Evolutionary conservation across 2,329 filamentous ascomycete species (phyloP).

Genomic region (Clarireedia homoeocarpa): DNA sequence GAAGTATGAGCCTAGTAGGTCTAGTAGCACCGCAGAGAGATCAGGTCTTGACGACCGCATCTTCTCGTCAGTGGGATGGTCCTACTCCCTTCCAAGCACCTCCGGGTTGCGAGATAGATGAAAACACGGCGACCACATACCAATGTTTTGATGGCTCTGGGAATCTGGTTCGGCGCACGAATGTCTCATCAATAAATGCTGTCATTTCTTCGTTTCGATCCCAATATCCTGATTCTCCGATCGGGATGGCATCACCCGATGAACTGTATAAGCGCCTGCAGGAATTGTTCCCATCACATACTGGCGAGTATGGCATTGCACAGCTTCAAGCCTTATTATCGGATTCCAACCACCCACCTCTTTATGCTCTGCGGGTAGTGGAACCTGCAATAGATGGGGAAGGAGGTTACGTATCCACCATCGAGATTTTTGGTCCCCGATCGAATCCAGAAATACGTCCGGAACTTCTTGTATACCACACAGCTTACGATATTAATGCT

Average conservation of each 20-base stretch:
- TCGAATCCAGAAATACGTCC: too few species aligned
- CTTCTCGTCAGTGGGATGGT: not conserved
- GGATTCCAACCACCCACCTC: too few species aligned
- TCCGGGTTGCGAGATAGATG: too few species aligned
- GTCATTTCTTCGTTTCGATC: not conserved
- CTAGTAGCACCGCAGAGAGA: not conserved
- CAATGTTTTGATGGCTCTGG: not conserved
- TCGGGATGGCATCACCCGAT: not conserved
- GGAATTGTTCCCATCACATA: not conserved
- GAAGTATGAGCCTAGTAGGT: not conserved
- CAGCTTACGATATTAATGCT: too few species aligned
- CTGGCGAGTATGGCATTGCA: not conserved
- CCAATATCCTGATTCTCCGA: not conserved
- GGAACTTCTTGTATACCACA: too few species aligned
- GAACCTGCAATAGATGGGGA: too few species aligned
- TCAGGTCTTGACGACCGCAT: not conserved
- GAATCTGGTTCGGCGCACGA: not conserved
- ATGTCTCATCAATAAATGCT: not conserved
- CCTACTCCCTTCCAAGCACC: not conserved
- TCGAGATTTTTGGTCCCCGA: too few species aligned
- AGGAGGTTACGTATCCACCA: too few species aligned
- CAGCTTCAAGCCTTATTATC: too few species aligned
- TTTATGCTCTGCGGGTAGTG: too few species aligned
- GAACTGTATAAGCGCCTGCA: not conserved
- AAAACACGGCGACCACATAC: not conserved